Evolutionary conservation across 768 basidiomycete genomes (phyloP).

Genomic region (Leccinum obscurum): DNA sequence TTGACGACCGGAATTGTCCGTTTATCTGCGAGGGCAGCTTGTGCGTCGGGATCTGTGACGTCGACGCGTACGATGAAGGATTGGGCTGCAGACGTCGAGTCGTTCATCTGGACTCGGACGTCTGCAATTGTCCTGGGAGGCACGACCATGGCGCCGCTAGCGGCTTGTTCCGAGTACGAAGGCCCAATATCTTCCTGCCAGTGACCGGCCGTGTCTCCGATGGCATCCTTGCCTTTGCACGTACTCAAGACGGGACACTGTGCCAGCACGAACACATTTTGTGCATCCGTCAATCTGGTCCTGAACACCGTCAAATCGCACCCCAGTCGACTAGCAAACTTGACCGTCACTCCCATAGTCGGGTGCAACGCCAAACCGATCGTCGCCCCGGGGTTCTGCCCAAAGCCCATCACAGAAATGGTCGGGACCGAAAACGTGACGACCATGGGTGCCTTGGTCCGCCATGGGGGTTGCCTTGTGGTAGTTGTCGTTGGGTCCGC

Average conservation of each 20-base stretch:
- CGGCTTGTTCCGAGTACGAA: neutral
- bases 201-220: neutral
- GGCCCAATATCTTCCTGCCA: slow-evolving; percentile 1
- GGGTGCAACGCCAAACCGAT: slow-evolving; percentile 20
- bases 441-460: slow-evolving; percentile 17
- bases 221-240: neutral
- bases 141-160: neutral
- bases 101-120: slow-evolving; percentile 18
- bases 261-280: slow-evolving; percentile 21
- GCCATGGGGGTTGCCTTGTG: slow-evolving; percentile 13
- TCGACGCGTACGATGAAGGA: slow-evolving; percentile 21
- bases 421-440: slow-evolving; percentile 23
- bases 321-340: slow-evolving; percentile 15
- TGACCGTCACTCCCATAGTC: slow-evolving; percentile 5
- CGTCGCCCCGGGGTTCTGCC: slow-evolving; percentile 5
- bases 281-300: slow-evolving; percentile 12
- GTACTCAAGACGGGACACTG: slow-evolving; percentile 13
- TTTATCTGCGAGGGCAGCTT: slow-evolving; percentile 10
- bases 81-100: neutral
- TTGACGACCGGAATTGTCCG: slow-evolving; percentile 9
- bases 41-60: slow-evolving; percentile 21
- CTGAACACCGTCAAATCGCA: slow-evolving; percentile 18
- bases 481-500: neutral
- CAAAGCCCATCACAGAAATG: slow-evolving; percentile 12
- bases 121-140: neutral